Evolutionary conservation across 1,284 basidiomycete species (phyloP).

Genomic region (Cystobasidium slooffiae): DNA sequence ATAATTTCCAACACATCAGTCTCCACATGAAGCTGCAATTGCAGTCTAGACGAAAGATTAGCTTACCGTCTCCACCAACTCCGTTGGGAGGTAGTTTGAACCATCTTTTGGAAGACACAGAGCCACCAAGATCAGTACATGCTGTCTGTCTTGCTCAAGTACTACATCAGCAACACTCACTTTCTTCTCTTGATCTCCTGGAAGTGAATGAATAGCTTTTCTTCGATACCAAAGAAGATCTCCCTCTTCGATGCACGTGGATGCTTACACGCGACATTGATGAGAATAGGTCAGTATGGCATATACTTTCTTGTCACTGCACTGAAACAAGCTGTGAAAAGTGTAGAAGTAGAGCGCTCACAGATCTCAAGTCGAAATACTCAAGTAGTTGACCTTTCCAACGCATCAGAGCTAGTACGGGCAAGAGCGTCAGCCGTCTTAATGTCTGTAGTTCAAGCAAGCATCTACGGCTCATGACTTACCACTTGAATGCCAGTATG

Average conservation of each 20-base stretch:
- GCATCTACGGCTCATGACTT: background rate
- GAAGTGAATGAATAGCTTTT: slow-evolving; percentile 27
- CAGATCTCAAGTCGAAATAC: slow-evolving; percentile 24
- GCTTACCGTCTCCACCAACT: slow-evolving; percentile 13
- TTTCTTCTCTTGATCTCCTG: slow-evolving; percentile 25
- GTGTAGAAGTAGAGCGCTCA: background rate
- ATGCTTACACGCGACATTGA: background rate
- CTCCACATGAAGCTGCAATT: background rate
- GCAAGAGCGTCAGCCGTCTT: background rate
- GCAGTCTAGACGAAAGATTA: background rate
- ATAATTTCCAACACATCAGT: background rate
- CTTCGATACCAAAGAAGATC: slow-evolving; percentile 22
- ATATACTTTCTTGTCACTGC: background rate
- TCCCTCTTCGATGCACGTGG: slow-evolving; percentile 14
- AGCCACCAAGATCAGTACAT: too few species aligned
- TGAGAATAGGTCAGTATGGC: background rate
- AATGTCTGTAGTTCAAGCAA: background rate
- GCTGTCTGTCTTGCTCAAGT: background rate
- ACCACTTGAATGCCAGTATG: slow-evolving; percentile 21
- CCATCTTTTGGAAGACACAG: too few species aligned
- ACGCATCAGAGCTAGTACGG: slow-evolving; percentile 8
- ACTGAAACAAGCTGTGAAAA: background rate
- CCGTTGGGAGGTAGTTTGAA: slow-evolving; percentile 17
- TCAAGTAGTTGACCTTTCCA: slow-evolving; percentile 17
- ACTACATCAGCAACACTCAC: background rate